Evolutionary conservation across 2,329 filamentous ascomycete species (phyloP), one percentile per base, ranked within the genome.

Genomic region (Penicillium sp.): DNA sequence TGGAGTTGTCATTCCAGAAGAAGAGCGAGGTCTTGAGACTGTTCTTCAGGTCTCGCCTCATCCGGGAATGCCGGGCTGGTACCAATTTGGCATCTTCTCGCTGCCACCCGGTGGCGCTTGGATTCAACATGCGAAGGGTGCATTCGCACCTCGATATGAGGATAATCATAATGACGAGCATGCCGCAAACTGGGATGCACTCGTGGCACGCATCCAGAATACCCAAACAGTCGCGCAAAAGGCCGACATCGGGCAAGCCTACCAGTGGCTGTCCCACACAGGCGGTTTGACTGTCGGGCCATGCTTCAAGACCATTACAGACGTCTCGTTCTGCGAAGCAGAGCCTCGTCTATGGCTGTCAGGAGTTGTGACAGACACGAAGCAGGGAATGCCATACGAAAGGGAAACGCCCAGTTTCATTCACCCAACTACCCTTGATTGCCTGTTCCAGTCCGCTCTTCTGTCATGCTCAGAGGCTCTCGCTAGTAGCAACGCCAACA

Each of bases 341-440:
- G 39, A 42, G 34, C 35, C 40, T 32, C 45, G 45, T 11, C 26
- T 48, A 1, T 50, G 40, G 39, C 15, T 47, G 2, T 42, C 39
- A 1, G 47, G 45, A 2, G 35, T 42, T 4, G 45, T 47, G 4
- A 43, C 41, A 2, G 44, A 52, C 14, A 51, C 50, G 2, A 44
- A 39, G 27, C 32, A 35, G 17, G 35, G 35, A 1, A 50, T 51
- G 48, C 51, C 51, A 0, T 29, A 51, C 20, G 45, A 50, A 27
- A 39, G 25, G 7, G 44, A 54, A 26, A 42, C 37, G 1, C 16
- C 44, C 1, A 41, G 37, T 22, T 39, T 50, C 10, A 44, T 54
- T 12, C 50, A 54, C 22, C 51, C 50, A 4, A 52, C 48, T 10
- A 44, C 46, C 3, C 44, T 54, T 9, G 51, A 54, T 33, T 44